Evolutionary conservation across 106 monocot genomes (phyloP), one percentile per base, ranked within the genome.

Genomic region (Triglochin maritima): DNA sequence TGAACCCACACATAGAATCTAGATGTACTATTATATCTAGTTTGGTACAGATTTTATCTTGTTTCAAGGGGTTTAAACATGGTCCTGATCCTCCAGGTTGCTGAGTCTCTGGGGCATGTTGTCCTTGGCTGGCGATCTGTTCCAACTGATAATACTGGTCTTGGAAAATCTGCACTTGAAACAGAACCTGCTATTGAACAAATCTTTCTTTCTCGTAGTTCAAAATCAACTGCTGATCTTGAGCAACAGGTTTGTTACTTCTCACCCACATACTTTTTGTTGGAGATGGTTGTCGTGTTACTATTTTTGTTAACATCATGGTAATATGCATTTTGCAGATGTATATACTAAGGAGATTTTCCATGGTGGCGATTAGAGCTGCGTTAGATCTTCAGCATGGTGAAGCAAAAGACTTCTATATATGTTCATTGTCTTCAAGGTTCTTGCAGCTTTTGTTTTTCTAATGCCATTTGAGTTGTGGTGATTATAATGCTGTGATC

Each of bases 141-240:
- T 57, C 92, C 98, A 6, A 92, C 88, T 60, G 86, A 98, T 72
- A 98, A 98, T 65, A 69, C 81, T 63, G 88, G 80, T 60, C 72
- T 98, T 60, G 98, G 98, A 14, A 80, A 88, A 63, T 98, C 98
- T 68, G 98, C 98, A 16, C 44, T 88, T 57, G 62, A 82, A 67
- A 98, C 98, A 56, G 98, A 98, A 70, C 98, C 98, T 48, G 50
- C 86, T 5, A 84, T 92, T 78, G 92, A 98, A 67, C 98, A 98
- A 83, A 86, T 92, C 13, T 98, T 92, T 74, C 82, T 98, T 60
- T 82, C 84, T n/a, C 80, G 66, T 50, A 86, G 84, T 76, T 50
- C 83, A 51, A 81, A 75, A 59, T 84, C 92, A 46, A 74, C 17
- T 69, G 79, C 70, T 74, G 91, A 92, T 77, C 71, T 98, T 76